A percentile compares a stretch with the other conserved stretches of the same genome.
These are phyloP conservation scores for Globisporangium perplexum DNA, from an alignment of 352 stramenopile species.

Conservation along the genomic window DNA sequence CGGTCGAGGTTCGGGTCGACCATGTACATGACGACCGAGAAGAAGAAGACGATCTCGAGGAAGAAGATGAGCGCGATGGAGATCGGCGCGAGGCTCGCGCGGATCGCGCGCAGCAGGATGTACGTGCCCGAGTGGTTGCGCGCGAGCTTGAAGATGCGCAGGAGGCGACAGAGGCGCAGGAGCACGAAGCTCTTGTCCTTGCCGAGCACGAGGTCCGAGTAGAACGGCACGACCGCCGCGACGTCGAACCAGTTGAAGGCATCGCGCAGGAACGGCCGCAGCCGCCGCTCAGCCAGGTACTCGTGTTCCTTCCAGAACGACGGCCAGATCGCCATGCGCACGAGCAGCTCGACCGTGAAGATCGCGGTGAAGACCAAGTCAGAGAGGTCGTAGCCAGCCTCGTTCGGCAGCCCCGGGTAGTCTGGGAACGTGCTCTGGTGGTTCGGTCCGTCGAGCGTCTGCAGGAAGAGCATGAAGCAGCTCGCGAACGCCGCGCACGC, in stretches of 20 bases:
- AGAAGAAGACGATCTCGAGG: conserved; percentile 75
- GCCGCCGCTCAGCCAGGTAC: conserved; percentile 52
- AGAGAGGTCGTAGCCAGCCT: conserved; percentile 46
- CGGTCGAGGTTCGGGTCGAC: conserved; percentile 68
- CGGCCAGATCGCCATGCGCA: conserved; percentile 67
- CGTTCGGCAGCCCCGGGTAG: conserved; percentile 49
- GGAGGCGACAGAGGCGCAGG: conserved; percentile 53
- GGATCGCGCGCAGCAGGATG: conserved; percentile 67
- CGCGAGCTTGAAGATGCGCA: conserved; percentile 80
- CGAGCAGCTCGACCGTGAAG: conserved; percentile 64
- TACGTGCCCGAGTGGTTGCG: conserved; percentile 77
- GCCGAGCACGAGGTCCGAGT: conserved; percentile 65
- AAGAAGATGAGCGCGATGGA: conserved; percentile 80
- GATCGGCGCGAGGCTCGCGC: conserved; percentile 66
- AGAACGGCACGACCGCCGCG: conserved; percentile 64
- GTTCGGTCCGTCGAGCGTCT: conserved; percentile 73
- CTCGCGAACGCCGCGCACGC: conserved; percentile 54
- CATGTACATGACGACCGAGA: conserved; percentile 77
- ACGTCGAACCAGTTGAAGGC: conserved; percentile 85
- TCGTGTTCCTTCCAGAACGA: conserved; percentile 69
- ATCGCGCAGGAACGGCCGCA: conserved; percentile 64
- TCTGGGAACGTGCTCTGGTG: conserved; percentile 54
- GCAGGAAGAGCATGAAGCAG: conserved; percentile 69
- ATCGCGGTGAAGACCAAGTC: conserved; percentile 69
- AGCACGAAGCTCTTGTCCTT: conserved; percentile 74